phyloP scores from a whole-genome alignment of 495 filamentous ascomycete genomes.

The Glonium stellatum region DNA sequence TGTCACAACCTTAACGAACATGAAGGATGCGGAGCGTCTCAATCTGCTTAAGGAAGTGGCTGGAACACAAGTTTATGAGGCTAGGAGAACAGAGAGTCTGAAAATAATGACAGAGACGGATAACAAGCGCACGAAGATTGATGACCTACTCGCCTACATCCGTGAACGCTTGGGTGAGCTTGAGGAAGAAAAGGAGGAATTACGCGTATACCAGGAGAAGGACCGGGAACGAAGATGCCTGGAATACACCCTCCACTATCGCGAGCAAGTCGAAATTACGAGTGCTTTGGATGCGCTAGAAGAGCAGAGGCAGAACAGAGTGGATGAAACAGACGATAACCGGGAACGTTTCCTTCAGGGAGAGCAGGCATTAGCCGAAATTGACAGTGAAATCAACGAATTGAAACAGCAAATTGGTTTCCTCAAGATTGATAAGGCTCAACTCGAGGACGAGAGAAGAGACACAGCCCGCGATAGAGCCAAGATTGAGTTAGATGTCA shows the following conservation, averaged over 20 bases:
- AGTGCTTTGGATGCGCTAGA: conserved; percentile 77
- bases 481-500: conserved; percentile 77
- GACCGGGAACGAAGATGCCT: conserved; percentile 87
- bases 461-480: conserved; percentile 70
- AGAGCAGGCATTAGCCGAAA: conserved; percentile 70
- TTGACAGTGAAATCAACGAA: conserved; percentile 71
- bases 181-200: conserved; percentile 94
- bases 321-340: conserved; percentile 76
- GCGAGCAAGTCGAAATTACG: conserved; percentile 72
- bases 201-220: conserved; percentile 87
- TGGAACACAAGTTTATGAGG: conserved; percentile 94
- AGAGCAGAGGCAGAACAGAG: conserved; percentile 67
- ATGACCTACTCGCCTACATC: conserved; percentile 85
- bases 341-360: conserved; percentile 66
- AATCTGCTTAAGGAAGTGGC: conserved; percentile 94
- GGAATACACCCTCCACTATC: conserved; percentile 88
- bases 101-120: conserved; percentile 98
- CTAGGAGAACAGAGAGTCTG: conserved; percentile 75
- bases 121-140: conserved; percentile 88
- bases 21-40: conserved; percentile 88
- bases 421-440: conserved; percentile 75
- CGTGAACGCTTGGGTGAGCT: conserved; percentile 81
- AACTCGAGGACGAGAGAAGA: conserved; percentile 83
- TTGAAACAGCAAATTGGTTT: conserved; percentile 78
- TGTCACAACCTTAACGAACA: conserved; percentile 92